Evolutionary conservation across 208 protist genomes (phyloP).

Genomic region (Trypanosomatidae sp.): DNA sequence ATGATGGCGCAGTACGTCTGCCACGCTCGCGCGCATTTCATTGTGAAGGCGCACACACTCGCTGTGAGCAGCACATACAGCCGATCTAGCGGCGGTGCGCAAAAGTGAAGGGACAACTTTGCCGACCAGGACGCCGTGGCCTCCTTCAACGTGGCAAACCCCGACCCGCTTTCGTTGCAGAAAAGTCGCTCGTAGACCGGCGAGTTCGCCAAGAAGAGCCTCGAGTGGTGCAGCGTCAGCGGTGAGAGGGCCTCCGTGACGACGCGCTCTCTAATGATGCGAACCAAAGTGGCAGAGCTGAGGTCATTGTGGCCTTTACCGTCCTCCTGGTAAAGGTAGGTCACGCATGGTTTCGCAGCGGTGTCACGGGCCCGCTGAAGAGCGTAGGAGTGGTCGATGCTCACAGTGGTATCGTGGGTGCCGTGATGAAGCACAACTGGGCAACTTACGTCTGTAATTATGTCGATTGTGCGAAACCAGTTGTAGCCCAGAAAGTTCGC

Average conservation of each 20-base stretch:
- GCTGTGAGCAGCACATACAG: conserved; percentile 55
- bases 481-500: conserved; percentile 77
- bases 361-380: conserved; percentile 53
- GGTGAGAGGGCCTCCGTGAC: conserved; percentile 25
- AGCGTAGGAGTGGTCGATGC: conserved; percentile 61
- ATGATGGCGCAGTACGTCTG: conserved; percentile 54
- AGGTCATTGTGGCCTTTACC: conserved; percentile 83
- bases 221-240: conserved; percentile 24
- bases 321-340: conserved; percentile 64
- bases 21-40: conserved; percentile 58
- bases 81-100: conserved; percentile 32
- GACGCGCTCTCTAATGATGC: conserved; percentile 54
- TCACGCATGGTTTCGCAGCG: conserved; percentile 42
- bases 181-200: conserved; percentile 66
- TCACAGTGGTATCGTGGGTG: conserved; percentile 65
- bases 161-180: conserved; percentile 19
- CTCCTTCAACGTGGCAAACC: conserved; percentile 29
- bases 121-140: conserved; percentile 18
- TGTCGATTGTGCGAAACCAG: conserved; percentile 80
- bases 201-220: conserved; percentile 40
- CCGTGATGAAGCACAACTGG: conserved; percentile 89
- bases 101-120: conserved; percentile 23
- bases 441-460: conserved; percentile 68
- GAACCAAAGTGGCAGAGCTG: conserved; percentile 34
- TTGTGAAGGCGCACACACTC: conserved; percentile 60